A percentile compares a stretch with the other conserved stretches of the same genome.
phyloP scores from a whole-genome alignment of 2,329 filamentous ascomycete genomes.

The Monilinia aucupariae region DNA sequence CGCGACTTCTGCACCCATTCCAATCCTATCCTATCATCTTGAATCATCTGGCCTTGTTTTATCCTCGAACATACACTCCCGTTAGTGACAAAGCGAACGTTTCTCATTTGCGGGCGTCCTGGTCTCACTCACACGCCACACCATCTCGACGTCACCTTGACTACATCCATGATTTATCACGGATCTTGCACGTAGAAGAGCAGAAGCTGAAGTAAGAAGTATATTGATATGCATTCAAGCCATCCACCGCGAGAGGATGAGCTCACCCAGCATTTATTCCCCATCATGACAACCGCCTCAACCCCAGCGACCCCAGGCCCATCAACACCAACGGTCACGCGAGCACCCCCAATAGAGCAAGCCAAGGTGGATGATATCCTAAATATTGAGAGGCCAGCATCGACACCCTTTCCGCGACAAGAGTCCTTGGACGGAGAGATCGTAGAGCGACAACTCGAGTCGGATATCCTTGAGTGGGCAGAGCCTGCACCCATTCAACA shows the following conservation, averaged over 20 bases:
- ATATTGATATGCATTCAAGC: constrained; percentile 2
- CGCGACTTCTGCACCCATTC: neutral
- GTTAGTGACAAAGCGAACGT: neutral
- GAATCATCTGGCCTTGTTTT: neutral
- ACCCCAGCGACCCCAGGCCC: constrained; percentile 33
- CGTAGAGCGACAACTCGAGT: constrained; percentile 19
- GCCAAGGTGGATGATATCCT: constrained; percentile 29
- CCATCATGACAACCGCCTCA: constrained; percentile 32
- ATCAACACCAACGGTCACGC: constrained; percentile 33
- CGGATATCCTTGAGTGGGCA: neutral
- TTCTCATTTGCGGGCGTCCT: neutral
- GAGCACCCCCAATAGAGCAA: constrained; percentile 25
- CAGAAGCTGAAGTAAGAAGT: neutral
- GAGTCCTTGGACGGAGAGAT: constrained; percentile 31
- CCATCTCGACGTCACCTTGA: constrained; percentile 3
- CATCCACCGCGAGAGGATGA: constrained; percentile 23
- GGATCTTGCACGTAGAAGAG: constrained; percentile 5
- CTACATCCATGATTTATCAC: constrained; percentile 7
- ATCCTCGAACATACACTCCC: neutral
- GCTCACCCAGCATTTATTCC: constrained; percentile 22
- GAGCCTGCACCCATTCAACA: constrained; percentile 9
- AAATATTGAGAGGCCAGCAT: constrained; percentile 32
- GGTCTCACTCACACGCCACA: neutral
- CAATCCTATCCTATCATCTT: neutral
- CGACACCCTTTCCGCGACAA: constrained; percentile 34